Base-by-base conservation (phyloP, 805 yeast species). In the Barnettozyma wickerhamii region DNA sequence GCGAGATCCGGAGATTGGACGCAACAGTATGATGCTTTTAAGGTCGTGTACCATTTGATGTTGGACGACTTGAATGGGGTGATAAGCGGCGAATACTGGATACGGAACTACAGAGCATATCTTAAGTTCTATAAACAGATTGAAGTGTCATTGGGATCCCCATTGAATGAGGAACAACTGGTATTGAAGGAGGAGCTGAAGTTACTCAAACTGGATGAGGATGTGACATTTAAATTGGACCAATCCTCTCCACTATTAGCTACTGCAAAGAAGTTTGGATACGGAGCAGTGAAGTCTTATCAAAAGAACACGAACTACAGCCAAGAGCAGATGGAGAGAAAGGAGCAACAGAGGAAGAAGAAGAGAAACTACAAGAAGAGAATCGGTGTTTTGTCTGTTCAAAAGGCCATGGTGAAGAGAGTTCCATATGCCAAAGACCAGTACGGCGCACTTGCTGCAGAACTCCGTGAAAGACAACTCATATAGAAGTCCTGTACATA, bases 1-100 rank as follows among this genome's bases (percentile, higher is more conserved):
- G 61, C 64, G 2, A 59, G 55, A 18, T 53, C 60, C 15, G 72
- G 69, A 0, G 57, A 53, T 32, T 55, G 60, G 47, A 28, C 34
- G 7, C 40, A 48, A 10, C 51, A 62, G 15, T 57, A 56, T 21
- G 28, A 50, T 1, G 46, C 49, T 3, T 38, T 58, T 7, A 54
- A 61, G 15, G 40, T 58, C 14, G 44, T 55, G 23, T 47, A 64
- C n/a, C 47, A 52, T 12, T 39, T 47, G n/a, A 52, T 51, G 54
- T 14, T 49, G 9, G 37, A 30, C 7, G 50, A 47, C 29, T 17
- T 48, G 7, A 34, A 48, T 6, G 49, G 52, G 4, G 39, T 37
- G 13, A 39, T 50, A 9, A 38, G 49, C 9, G 59, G 61, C 10
- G 56, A 51, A 10, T 49, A 52, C 27, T 56, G 61, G 61, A 21